A percentile compares a stretch with the other conserved stretches of the same genome.
Evolutionary conservation across 2,329 filamentous ascomycete species (phyloP).

Genomic region (Incumbomyces delicatus): DNA sequence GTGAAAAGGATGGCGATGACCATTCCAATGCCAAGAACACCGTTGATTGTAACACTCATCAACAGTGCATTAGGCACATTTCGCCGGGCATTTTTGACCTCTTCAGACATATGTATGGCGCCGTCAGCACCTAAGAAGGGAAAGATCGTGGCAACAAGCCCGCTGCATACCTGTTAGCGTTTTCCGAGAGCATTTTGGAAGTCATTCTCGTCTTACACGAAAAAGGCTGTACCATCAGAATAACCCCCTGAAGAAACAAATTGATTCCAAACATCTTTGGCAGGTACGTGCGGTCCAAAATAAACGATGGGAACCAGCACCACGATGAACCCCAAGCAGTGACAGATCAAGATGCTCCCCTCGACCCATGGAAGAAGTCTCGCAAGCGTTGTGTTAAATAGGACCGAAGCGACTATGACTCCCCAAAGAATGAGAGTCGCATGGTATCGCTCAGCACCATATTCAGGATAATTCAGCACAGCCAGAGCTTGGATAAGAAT

Average conservation of each 20-base stretch:
- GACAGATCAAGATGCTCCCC: slow-evolving; percentile 12
- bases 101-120: slow-evolving; percentile 28
- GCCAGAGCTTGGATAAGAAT: slow-evolving; percentile 39
- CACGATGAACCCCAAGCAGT: slow-evolving; percentile 24
- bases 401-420: slow-evolving; percentile 36
- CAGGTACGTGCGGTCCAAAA: neutral
- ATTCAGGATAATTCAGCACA: slow-evolving; percentile 31
- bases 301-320: slow-evolving; percentile 18
- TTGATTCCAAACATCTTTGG: neutral
- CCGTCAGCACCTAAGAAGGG: slow-evolving; percentile 16
- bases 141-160: neutral
- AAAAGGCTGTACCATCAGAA: neutral
- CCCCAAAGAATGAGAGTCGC: slow-evolving; percentile 42
- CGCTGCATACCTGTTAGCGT: neutral
- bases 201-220: neutral
- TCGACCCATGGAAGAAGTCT: slow-evolving; percentile 14
- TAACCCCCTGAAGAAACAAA: neutral
- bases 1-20: slow-evolving; percentile 27
- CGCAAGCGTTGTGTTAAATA: slow-evolving; percentile 43
- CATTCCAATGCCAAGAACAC: neutral
- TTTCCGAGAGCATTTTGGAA: neutral
- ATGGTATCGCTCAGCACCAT: slow-evolving; percentile 37
- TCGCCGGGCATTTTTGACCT: slow-evolving; percentile 26
- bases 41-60: neutral
- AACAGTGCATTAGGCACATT: slow-evolving; percentile 17